Evolutionary conservation across 306 rosid species (phyloP).

Genomic region (Carpinus fangiana): DNA sequence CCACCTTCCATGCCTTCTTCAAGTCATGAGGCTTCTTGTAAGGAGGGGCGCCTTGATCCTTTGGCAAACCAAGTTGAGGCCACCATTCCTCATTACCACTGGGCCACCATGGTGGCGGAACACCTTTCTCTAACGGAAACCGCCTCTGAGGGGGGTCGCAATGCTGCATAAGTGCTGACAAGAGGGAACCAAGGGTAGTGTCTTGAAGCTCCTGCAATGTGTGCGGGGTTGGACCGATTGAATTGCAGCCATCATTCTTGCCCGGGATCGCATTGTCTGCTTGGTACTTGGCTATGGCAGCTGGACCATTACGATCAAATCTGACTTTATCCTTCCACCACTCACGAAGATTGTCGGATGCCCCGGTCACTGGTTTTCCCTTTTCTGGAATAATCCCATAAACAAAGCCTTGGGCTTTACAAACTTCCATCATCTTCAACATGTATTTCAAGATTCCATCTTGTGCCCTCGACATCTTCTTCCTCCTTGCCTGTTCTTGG

Average conservation of each 20-base stretch:
- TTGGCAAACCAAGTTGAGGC: constrained; percentile 69
- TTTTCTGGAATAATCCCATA: constrained; percentile 88
- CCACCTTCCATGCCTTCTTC: constrained; percentile 91
- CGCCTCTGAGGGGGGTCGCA: constrained; percentile 89
- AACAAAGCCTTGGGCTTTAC: constrained; percentile 89
- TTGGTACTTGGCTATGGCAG: constrained; percentile 78
- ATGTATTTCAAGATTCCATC: constrained; percentile 84
- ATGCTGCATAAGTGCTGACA: constrained; percentile 92
- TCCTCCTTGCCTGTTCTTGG: constrained; percentile 85
- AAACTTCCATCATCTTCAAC: constrained; percentile 93
- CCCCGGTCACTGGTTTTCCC: constrained; percentile 84
- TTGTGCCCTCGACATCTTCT: constrained; percentile 89
- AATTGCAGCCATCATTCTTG: constrained; percentile 51
- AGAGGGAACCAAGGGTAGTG: constrained; percentile 79
- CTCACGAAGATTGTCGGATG: constrained; percentile 85
- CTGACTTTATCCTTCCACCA: constrained; percentile 97
- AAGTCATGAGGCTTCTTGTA: constrained; percentile 93
- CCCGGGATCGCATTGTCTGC: constrained; percentile 63
- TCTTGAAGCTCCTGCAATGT: constrained; percentile 87
- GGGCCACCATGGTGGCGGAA: constrained; percentile 96
- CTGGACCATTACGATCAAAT: constrained; percentile 87
- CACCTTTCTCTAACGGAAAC: constrained; percentile 79
- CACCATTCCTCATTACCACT: constrained; percentile 81
- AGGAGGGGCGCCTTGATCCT: constrained; percentile 83
- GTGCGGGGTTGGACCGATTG: constrained; percentile 69